phyloP scores from a whole-genome alignment of 106 monocot species.

The Dendrobium chrysotoxum region DNA sequence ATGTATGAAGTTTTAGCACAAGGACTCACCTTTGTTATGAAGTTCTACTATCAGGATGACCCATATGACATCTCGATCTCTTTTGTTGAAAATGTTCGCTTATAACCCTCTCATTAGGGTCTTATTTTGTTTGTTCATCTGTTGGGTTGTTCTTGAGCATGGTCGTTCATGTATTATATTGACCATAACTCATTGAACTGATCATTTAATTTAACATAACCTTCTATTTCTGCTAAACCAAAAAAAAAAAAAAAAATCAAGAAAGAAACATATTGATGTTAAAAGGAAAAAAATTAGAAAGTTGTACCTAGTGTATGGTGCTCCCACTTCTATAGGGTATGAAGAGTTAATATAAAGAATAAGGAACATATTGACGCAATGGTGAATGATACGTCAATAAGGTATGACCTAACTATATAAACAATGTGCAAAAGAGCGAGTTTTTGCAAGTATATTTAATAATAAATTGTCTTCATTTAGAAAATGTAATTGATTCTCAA shows the following conservation, averaged over 20 bases:
- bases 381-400: background rate
- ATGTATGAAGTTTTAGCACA: background rate
- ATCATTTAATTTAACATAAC: too few relatives aligned
- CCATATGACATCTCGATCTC: background rate
- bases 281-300: too few relatives aligned
- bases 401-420: background rate
- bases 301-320: background rate
- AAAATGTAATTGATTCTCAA: background rate
- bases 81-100: too few relatives aligned
- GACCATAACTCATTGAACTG: background rate
- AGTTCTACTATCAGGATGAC: background rate
- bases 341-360: background rate
- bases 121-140: background rate
- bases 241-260: too few relatives aligned
- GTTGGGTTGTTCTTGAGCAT: background rate
- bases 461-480: background rate
- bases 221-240: too few relatives aligned
- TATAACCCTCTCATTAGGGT: background rate
- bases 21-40: background rate
- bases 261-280: too few relatives aligned
- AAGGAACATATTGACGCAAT: background rate
- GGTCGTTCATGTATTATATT: background rate
- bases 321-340: background rate
- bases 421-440: background rate
- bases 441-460: background rate